A percentile compares a stretch with the other conserved stretches of the same genome.
Evolutionary conservation across 345 rosid genomes (phyloP).

Genomic region (Bruguiera sexangula): DNA sequence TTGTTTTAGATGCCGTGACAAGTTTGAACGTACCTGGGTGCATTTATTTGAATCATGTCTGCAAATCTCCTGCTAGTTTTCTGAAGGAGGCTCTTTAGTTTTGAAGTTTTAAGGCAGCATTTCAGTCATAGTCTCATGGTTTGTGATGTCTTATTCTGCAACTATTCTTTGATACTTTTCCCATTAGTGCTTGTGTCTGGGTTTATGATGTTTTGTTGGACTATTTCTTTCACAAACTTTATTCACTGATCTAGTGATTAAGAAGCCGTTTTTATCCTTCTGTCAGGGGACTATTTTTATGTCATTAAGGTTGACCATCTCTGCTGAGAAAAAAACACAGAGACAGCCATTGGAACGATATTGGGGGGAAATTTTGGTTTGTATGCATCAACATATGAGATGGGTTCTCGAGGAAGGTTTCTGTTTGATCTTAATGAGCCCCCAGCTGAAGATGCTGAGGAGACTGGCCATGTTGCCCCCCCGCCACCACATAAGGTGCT

Average conservation of each 20-base stretch:
- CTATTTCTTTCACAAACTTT: neutral
- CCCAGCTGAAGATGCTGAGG: constrained; percentile 73
- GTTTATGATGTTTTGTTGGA: neutral
- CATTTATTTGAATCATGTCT: too few species aligned
- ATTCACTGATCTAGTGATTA: constrained; percentile 19
- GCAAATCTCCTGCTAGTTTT: too few species aligned
- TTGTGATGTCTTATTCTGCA: neutral
- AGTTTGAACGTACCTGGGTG: too few species aligned
- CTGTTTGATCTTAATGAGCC: constrained; percentile 99
- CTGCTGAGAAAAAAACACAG: constrained; percentile 10
- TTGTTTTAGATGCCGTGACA: neutral
- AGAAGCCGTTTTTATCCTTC: constrained; percentile 5
- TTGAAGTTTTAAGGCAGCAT: neutral
- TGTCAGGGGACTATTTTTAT: constrained; percentile 10
- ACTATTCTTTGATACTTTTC: neutral
- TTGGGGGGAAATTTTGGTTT: constrained; percentile 27
- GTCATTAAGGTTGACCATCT: constrained; percentile 16
- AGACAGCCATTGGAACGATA: neutral
- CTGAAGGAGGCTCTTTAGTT: too few species aligned
- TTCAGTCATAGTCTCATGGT: neutral
- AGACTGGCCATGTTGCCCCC: constrained; percentile 40
- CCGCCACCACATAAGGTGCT: constrained; percentile 57
- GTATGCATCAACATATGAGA: constrained; percentile 75
- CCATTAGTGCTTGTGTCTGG: neutral
- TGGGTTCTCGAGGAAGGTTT: constrained; percentile 83